These are phyloP conservation scores for Bruguiera parviflora DNA, from an alignment of 345 rosid species.

Conservation along the genomic window DNA sequence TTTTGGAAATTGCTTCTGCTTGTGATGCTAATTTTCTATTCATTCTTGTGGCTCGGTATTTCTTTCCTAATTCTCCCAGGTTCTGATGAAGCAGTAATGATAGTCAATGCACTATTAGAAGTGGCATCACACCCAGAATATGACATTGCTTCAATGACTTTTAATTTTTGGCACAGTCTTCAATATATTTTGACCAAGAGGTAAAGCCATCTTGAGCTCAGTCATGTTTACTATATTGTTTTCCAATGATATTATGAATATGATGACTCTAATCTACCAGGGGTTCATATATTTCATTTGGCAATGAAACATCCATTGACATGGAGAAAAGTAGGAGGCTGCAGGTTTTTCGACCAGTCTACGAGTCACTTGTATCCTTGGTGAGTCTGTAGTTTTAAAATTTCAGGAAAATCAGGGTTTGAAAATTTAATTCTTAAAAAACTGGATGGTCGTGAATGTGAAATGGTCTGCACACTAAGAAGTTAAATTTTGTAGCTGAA, in stretches of 20 bases:
- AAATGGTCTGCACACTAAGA: no score
- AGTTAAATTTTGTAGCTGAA: no score
- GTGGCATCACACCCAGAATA: slow-evolving; percentile 93
- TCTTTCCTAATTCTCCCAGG: slow-evolving; percentile 39
- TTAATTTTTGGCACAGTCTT: slow-evolving; percentile 99
- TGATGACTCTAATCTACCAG: slow-evolving; percentile 41
- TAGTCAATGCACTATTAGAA: slow-evolving; percentile 78
- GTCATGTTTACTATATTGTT: slow-evolving; percentile 12
- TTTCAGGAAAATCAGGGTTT: neutral
- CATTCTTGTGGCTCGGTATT: neutral
- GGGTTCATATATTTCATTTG: slow-evolving; percentile 66
- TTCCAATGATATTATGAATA: slow-evolving; percentile 18
- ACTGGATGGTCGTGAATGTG: no score
- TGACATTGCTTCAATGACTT: slow-evolving; percentile 98
- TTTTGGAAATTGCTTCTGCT: slow-evolving; percentile 3
- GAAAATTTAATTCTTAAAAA: neutral
- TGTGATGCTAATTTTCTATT: slow-evolving; percentile 17
- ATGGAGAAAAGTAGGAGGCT: slow-evolving; percentile 82
- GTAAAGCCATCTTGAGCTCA: slow-evolving; percentile 37
- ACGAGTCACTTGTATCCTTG: slow-evolving; percentile 84
- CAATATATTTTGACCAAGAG: slow-evolving; percentile 78
- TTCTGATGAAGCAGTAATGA: slow-evolving; percentile 83
- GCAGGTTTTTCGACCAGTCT: slow-evolving; percentile 68
- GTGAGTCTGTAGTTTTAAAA: slow-evolving; percentile 43
- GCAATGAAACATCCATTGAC: slow-evolving; percentile 65